Evolutionary conservation across 805 yeast species (phyloP).

Genomic region (Yarrowia sp.): DNA sequence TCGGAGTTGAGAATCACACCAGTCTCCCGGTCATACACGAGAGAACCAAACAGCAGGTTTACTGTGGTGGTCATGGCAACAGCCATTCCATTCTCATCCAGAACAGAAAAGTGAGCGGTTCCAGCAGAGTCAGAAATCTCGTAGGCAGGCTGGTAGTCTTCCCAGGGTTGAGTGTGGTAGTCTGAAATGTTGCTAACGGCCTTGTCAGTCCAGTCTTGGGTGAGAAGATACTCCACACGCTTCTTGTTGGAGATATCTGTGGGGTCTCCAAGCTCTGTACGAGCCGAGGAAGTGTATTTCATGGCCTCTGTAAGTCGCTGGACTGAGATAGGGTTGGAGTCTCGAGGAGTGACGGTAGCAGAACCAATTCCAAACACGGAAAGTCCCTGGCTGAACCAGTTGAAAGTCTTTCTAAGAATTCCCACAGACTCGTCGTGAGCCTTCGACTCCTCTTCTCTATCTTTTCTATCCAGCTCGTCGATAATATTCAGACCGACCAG

Average conservation of each 20-base stretch:
- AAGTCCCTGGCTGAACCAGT: neutral
- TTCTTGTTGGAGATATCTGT: constrained; percentile 33
- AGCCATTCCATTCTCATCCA: constrained; percentile 72
- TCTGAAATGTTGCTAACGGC: constrained; percentile 54
- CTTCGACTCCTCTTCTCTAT: constrained; percentile 32
- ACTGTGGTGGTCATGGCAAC: constrained; percentile 87
- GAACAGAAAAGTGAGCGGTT: constrained; percentile 79
- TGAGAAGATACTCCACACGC: constrained; percentile 46
- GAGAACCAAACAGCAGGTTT: constrained; percentile 76
- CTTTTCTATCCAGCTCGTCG: constrained; percentile 42
- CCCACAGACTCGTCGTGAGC: neutral
- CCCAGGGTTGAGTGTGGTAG: constrained; percentile 59
- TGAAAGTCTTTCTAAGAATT: neutral
- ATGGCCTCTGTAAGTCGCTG: constrained; percentile 78
- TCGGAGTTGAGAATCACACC: constrained; percentile 83
- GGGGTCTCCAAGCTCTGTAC: constrained; percentile 82
- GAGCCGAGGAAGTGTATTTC: constrained; percentile 90
- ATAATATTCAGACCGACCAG: constrained; percentile 69
- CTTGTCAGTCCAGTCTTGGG: constrained; percentile 54
- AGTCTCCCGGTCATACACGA: constrained; percentile 74
- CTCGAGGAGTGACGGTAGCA: constrained; percentile 31
- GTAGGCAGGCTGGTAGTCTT: constrained; percentile 73
- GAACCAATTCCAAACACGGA: neutral
- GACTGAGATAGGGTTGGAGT: constrained; percentile 47
- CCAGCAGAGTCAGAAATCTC: constrained; percentile 82